Conservation (phyloP, 768 basidiomycete genomes). For the Hygrocybe coccinea region DNA sequence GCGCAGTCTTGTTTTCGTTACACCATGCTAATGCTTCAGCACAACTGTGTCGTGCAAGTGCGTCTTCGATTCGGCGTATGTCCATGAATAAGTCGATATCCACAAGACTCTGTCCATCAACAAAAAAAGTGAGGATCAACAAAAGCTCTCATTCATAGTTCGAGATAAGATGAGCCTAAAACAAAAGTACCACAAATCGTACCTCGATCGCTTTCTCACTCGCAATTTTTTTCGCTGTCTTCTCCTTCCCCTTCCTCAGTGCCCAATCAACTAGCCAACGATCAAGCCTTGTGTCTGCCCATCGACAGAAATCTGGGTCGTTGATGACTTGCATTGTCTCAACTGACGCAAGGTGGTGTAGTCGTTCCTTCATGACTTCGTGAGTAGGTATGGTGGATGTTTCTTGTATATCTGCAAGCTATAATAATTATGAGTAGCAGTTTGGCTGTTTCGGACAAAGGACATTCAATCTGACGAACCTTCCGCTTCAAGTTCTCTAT, state of each 20-base stretch:
- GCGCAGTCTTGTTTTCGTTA: conserved; percentile 87
- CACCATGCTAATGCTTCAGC: conserved; percentile 93
- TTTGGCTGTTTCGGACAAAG: background rate
- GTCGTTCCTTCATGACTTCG: conserved; percentile 67
- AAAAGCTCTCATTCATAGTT: background rate
- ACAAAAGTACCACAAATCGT: conserved; percentile 20
- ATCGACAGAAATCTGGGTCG: conserved; percentile 59
- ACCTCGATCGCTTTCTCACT: conserved; percentile 77
- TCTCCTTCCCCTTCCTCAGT: conserved; percentile 70
- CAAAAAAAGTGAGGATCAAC: background rate
- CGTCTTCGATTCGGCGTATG: conserved; percentile 79
- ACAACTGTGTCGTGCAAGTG: conserved; percentile 69
- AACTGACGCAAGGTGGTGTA: conserved; percentile 62
- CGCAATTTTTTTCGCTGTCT: conserved; percentile 73
- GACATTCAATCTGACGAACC: conserved; percentile 41
- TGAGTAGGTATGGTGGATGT: conserved; percentile 55
- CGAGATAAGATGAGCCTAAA: background rate
- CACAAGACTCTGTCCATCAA: conserved; percentile 62
- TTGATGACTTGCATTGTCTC: conserved; percentile 51
- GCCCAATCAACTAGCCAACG: conserved; percentile 94
- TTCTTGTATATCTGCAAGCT: conserved; percentile 49
- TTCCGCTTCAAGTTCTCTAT: conserved; percentile 84
- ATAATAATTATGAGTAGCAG: conserved; percentile 6
- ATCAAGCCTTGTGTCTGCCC: conserved; percentile 77
- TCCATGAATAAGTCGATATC: conserved; percentile 91